Evolutionary conservation across 192 early-diverging fungal species (phyloP).

Genomic region (Backusella tuberculispora): DNA sequence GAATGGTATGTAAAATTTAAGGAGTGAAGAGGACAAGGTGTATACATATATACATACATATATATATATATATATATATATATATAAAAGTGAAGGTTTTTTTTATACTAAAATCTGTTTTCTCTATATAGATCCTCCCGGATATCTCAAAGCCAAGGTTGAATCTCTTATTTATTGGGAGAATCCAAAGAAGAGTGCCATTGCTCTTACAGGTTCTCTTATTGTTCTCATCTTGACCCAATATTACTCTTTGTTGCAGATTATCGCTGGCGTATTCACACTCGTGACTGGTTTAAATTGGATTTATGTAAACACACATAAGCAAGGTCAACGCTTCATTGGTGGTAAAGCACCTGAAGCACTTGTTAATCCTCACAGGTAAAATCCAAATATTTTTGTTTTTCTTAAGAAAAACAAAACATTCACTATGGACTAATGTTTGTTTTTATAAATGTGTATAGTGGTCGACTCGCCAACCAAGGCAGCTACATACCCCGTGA

Average conservation of each 20-base stretch:
- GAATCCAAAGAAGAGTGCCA: constrained; percentile 32
- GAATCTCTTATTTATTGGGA: constrained; percentile 42
- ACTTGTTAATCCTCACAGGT: constrained; percentile 39
- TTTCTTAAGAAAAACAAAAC: background rate
- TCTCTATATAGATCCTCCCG: constrained; percentile 24
- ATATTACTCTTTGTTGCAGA: constrained; percentile 40
- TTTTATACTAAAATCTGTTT: background rate
- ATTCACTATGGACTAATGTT: background rate
- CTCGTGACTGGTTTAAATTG: constrained; percentile 43
- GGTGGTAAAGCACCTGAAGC: constrained; percentile 24
- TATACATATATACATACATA: background rate
- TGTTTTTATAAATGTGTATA: background rate
- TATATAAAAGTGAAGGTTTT: background rate
- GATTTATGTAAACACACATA: constrained; percentile 40
- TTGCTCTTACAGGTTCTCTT: constrained; percentile 21
- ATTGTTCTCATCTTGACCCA: constrained; percentile 36
- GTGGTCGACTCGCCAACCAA: constrained; percentile 27
- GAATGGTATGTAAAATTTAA: constrained; percentile 21
- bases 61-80: background rate
- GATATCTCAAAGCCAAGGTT: constrained; percentile 29
- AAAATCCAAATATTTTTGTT: background rate
- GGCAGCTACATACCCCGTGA: constrained; percentile 35
- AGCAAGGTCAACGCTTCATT: constrained; percentile 33
- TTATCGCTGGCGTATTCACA: constrained; percentile 34
- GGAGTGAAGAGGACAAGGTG: background rate